A percentile compares a stretch with the other conserved stretches of the same genome.
Evolutionary conservation across 768 basidiomycete genomes (phyloP).

Genomic region (Suillus lakei): DNA sequence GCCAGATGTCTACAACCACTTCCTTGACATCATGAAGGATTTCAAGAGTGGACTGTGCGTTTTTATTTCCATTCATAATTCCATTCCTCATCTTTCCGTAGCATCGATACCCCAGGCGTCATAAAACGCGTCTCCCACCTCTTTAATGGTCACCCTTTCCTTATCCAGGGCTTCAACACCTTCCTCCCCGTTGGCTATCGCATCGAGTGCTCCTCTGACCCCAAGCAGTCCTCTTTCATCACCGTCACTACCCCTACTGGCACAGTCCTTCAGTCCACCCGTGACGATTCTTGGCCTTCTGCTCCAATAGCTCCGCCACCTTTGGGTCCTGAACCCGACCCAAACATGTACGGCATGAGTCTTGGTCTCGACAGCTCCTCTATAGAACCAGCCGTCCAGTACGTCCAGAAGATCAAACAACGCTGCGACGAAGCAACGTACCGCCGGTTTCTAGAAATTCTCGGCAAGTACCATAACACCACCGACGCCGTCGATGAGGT

Average conservation of each 20-base stretch:
- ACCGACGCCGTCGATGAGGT: constrained; percentile 68
- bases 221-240: constrained; percentile 67
- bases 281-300: constrained; percentile 48
- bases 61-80: background rate
- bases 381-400: constrained; percentile 85
- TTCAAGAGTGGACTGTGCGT: constrained; percentile 68
- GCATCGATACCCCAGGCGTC: constrained; percentile 97
- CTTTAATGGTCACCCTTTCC: constrained; percentile 85
- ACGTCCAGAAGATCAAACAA: constrained; percentile 96
- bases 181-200: constrained; percentile 95
- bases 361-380: constrained; percentile 49
- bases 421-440: constrained; percentile 92
- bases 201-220: constrained; percentile 78
- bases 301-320: constrained; percentile 18
- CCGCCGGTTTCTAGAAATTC: constrained; percentile 75
- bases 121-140: constrained; percentile 94
- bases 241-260: constrained; percentile 81
- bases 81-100: constrained; percentile 34
- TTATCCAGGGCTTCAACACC: constrained; percentile 98
- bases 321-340: constrained; percentile 20
- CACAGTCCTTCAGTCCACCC: constrained; percentile 59
- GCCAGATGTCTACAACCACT: constrained; percentile 67
- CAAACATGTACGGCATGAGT: constrained; percentile 32
- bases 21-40: constrained; percentile 77
- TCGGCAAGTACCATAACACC: constrained; percentile 65